Evolutionary conservation across 1,139 yeast species (phyloP).

Genomic region (Yamadazyma kanchanaburiensis): DNA sequence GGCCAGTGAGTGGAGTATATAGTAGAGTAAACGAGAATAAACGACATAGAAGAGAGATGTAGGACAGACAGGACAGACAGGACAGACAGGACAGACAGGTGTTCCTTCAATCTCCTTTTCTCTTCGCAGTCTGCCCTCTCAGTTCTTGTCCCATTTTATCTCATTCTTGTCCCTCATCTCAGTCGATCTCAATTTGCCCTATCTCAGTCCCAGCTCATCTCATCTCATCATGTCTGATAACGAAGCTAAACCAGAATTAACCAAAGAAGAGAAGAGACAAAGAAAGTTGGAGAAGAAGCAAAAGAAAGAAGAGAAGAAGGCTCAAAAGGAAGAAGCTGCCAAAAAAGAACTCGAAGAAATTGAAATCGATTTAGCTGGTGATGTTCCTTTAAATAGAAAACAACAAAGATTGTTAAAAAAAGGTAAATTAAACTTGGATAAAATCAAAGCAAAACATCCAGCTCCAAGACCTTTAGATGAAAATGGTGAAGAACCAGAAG

Average conservation of each 20-base stretch:
- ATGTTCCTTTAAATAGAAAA: conserved; percentile 85
- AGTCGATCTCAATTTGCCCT: no score
- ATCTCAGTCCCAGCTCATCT: neutral
- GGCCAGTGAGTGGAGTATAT: no score
- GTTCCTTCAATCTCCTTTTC: no score
- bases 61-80: no score
- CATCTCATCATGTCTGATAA: neutral
- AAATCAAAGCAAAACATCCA: conserved; percentile 50
- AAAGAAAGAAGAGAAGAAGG: conserved; percentile 6
- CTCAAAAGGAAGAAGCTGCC: conserved; percentile 4
- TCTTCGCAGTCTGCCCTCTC: no score
- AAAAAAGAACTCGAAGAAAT: conserved; percentile 48
- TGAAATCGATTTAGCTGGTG: conserved; percentile 73
- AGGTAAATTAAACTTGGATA: conserved; percentile 64
- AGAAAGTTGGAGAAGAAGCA: conserved; percentile 7
- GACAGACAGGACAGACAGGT: no score
- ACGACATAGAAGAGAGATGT: no score
- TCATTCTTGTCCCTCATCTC: no score
- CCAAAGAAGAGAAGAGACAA: conserved; percentile 8
- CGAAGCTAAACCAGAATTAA: conserved; percentile 2
- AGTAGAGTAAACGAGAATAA: no score
- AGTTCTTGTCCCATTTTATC: no score
- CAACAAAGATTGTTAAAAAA: conserved; percentile 85
- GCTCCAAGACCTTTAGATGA: conserved; percentile 35
- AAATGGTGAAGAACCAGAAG: conserved; percentile 24